Conservation (phyloP, 2,329 filamentous ascomycete species). For the Fusarium sp. region DNA sequence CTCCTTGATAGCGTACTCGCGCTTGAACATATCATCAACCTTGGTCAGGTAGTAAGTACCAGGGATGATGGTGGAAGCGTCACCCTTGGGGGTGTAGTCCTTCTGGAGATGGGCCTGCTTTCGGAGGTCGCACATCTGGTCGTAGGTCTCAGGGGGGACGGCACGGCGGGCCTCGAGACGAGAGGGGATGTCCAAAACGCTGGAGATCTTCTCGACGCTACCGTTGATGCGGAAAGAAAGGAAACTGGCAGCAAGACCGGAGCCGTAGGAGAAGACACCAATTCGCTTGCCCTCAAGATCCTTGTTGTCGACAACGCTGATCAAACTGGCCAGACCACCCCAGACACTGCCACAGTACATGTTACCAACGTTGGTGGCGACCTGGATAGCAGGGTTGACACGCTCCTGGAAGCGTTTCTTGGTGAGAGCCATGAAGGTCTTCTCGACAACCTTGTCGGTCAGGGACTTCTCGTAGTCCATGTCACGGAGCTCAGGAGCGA, state of each 20-base stretch:
- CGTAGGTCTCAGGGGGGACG: conserved; percentile 78
- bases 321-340: conserved; percentile 77
- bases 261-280: conserved; percentile 83
- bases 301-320: conserved; percentile 72
- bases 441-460: conserved; percentile 84
- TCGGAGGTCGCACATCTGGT: conserved; percentile 82
- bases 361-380: conserved; percentile 80
- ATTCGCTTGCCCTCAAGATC: conserved; percentile 77
- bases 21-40: conserved; percentile 88
- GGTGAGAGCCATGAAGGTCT: conserved; percentile 84
- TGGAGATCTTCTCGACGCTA: conserved; percentile 73
- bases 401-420: conserved; percentile 88
- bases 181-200: conserved; percentile 76
- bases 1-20: conserved; percentile 80
- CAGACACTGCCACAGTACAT: conserved; percentile 79
- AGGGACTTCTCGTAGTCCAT: conserved; percentile 84
- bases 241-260: conserved; percentile 77
- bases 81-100: conserved; percentile 77
- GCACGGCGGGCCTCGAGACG: conserved; percentile 73
- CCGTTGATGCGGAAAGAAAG: conserved; percentile 79
- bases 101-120: conserved; percentile 88
- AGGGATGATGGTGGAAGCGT: conserved; percentile 70
- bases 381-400: conserved; percentile 77
- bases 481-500: conserved; percentile 79
- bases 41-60: conserved; percentile 83